Conservation (phyloP, 305 asterid species). For the Nicotiana rustica region DNA sequence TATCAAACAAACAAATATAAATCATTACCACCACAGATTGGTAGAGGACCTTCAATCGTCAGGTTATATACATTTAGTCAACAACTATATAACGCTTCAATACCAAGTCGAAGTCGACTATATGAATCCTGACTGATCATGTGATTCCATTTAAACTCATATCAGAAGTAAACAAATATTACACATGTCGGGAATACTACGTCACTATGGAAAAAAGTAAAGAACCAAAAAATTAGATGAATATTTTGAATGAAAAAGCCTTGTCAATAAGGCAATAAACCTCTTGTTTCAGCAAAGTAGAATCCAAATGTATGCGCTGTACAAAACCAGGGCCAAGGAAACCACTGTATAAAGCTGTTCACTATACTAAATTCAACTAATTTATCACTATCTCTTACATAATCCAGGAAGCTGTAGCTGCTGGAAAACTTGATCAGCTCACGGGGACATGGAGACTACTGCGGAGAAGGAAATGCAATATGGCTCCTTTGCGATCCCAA, state of each 20-base stretch:
- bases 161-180: not conserved
- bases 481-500: conserved; percentile 18
- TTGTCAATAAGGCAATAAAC: not conserved
- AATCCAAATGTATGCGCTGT: conserved; percentile 39
- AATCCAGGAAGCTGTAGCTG: conserved; percentile 24
- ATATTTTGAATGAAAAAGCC: conserved; percentile 25
- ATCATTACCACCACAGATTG: not conserved
- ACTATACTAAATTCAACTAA: conserved; percentile 1
- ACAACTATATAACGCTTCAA: not conserved
- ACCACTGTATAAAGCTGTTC: conserved; percentile 34
- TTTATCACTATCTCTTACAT: conserved; percentile 15
- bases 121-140: not conserved
- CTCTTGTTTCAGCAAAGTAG: conserved; percentile 28
- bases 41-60: not conserved
- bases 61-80: not conserved
- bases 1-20: not conserved
- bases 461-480: not conserved
- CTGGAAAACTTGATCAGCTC: conserved; percentile 21
- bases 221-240: not conserved
- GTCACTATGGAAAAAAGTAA: not conserved
- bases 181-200: not conserved
- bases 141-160: not conserved
- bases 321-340: conserved; percentile 41
- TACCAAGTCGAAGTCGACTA: not conserved
- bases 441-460: not conserved